Evolutionary conservation across 2,329 filamentous ascomycete species (phyloP).

Genomic region (Alternaria sp.): DNA sequence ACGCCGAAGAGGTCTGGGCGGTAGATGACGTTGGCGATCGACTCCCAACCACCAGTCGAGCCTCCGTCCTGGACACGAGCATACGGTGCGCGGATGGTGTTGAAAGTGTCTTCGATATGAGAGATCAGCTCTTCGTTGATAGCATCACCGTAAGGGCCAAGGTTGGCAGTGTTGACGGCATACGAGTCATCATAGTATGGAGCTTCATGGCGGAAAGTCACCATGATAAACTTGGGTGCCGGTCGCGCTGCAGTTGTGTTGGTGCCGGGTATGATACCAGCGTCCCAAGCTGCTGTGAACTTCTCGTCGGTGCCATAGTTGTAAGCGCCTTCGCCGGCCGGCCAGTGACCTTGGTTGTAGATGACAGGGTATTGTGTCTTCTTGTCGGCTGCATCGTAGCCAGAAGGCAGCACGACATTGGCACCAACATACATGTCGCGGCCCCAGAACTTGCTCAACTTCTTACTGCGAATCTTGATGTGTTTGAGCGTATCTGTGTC

Average conservation of each 20-base stretch:
- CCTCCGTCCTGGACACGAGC: slow-evolving; percentile 49
- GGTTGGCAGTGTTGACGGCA: slow-evolving; percentile 48
- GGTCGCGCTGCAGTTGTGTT: slow-evolving; percentile 32
- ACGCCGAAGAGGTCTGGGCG: slow-evolving; percentile 48
- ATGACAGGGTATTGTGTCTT: slow-evolving; percentile 44
- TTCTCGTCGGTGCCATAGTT: slow-evolving; percentile 18
- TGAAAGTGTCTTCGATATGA: slow-evolving; percentile 41
- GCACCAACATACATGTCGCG: slow-evolving; percentile 48
- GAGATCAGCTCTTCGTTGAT: slow-evolving; percentile 51
- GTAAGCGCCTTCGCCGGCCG: slow-evolving; percentile 29
- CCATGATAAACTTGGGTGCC: slow-evolving; percentile 46
- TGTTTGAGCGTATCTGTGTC: slow-evolving; percentile 43
- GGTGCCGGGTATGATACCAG: slow-evolving; percentile 36
- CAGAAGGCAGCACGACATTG: slow-evolving; percentile 44
- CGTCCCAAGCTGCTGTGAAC: slow-evolving; percentile 40
- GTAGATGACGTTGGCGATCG: slow-evolving; percentile 45
- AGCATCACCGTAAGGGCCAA: slow-evolving; percentile 49
- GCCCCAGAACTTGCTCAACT: slow-evolving; percentile 46
- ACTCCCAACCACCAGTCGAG: slow-evolving; percentile 48
- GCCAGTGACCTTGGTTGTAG: slow-evolving; percentile 46
- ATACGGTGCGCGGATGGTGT: slow-evolving; percentile 45
- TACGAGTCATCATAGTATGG: slow-evolving; percentile 51
- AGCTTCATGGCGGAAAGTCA: slow-evolving; percentile 48
- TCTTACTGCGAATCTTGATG: slow-evolving; percentile 48
- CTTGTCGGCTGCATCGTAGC: slow-evolving; percentile 41